Percentiles rank a stretch among this genome's conserved stretches.
Evolutionary conservation across 768 basidiomycete genomes (phyloP).

Genomic region (Chlorophyllum brunneum): DNA sequence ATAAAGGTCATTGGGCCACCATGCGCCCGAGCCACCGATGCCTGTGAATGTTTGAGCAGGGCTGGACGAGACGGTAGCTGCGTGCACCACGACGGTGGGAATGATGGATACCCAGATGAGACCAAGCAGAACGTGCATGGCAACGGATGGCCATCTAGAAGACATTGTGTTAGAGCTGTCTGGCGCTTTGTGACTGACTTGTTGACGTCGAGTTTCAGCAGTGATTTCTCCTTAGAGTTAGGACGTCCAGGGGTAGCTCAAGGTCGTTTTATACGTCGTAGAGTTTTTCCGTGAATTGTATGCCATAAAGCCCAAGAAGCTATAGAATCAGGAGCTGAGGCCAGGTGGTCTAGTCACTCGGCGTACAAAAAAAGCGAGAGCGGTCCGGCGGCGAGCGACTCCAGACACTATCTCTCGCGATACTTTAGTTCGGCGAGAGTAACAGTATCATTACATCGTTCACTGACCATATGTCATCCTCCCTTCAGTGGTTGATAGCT

Average conservation of each 20-base stretch:
- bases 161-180: not conserved
- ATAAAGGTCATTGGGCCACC: slow-evolving; percentile 43
- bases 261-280: slow-evolving; percentile 1
- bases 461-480: too few relatives aligned
- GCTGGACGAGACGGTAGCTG: slow-evolving; percentile 25
- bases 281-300: slow-evolving; percentile 1
- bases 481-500: too few relatives aligned
- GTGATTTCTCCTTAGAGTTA: not conserved
- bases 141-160: not conserved
- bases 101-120: not conserved
- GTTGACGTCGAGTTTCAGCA: too few relatives aligned
- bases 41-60: slow-evolving; percentile 34
- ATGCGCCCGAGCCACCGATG: slow-evolving; percentile 42
- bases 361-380: not conserved
- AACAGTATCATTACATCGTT: too few relatives aligned
- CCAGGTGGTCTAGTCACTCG: slow-evolving; percentile 7
- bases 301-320: slow-evolving; percentile 17
- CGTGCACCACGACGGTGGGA: not conserved
- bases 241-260: not conserved
- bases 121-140: not conserved
- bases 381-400: slow-evolving; percentile 3
- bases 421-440: too few relatives aligned
- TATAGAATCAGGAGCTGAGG: slow-evolving; percentile 8
- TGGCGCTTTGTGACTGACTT: not conserved
- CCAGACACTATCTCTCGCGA: too few relatives aligned